A percentile compares a stretch with the other conserved stretches of the same genome.
These are phyloP conservation scores for Colletotrichum theobromicola DNA, from an alignment of 2,329 filamentous ascomycete species.

Conservation along the genomic window DNA sequence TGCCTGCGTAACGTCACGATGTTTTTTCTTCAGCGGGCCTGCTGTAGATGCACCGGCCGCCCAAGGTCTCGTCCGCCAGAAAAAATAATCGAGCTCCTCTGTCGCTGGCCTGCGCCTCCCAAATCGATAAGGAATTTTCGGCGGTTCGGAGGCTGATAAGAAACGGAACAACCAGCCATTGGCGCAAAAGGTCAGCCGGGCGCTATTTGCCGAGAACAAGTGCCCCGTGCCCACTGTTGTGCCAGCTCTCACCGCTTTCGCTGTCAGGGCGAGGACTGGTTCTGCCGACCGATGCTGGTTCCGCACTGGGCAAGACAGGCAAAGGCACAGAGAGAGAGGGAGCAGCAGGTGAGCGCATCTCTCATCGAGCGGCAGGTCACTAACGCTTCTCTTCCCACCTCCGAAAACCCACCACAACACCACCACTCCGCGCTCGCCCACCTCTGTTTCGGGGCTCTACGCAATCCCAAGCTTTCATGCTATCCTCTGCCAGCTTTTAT, in stretches of 20 bases:
- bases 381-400: conserved; percentile 21
- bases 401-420: conserved; percentile 24
- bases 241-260: conserved; percentile 23
- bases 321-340: conserved; percentile 19
- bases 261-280: conserved; percentile 18
- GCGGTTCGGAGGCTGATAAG: conserved; percentile 12
- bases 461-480: conserved; percentile 15
- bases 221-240: conserved; percentile 20
- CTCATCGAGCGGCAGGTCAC: conserved; percentile 23
- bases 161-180: conserved; percentile 17
- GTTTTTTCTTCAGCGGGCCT: conserved; percentile 5
- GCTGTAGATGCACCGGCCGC: conserved; percentile 8
- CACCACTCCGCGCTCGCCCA: conserved; percentile 10
- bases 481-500: conserved; percentile 3
- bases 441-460: background rate
- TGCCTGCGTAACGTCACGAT: background rate
- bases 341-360: conserved; percentile 24
- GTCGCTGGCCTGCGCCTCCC: background rate
- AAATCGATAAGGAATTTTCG: conserved; percentile 11
- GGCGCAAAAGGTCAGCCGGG: conserved; percentile 14
- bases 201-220: conserved; percentile 20
- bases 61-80: background rate
- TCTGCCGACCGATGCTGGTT: conserved; percentile 25
- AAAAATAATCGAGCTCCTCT: conserved; percentile 15
- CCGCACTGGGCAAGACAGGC: conserved; percentile 17